phyloP scores from a whole-genome alignment of 148 eudicot species.

The Persicaria tinctoria region DNA sequence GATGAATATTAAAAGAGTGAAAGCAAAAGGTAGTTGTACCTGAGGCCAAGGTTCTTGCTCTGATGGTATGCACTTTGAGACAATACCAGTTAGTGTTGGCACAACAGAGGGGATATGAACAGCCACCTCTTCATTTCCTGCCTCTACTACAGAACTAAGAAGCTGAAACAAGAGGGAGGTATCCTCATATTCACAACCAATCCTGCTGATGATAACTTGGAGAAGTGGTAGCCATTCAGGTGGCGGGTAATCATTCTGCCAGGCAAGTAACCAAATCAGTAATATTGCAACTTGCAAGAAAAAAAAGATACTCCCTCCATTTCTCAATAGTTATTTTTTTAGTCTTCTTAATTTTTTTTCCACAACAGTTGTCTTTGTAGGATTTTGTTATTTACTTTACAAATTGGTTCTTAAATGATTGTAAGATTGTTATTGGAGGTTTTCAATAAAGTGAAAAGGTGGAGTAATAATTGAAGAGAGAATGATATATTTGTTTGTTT shows the following conservation, averaged over 20 bases:
- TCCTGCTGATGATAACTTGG: slow-evolving; percentile 50
- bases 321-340: too few relatives aligned
- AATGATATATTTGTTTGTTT: too few relatives aligned
- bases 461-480: too few relatives aligned
- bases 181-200: slow-evolving; percentile 52
- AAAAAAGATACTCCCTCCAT: background rate
- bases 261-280: background rate
- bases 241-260: slow-evolving; percentile 65
- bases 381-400: too few relatives aligned
- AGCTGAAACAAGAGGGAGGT: slow-evolving; percentile 53
- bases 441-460: too few relatives aligned
- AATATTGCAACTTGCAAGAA: background rate
- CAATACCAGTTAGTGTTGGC: slow-evolving; percentile 32
- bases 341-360: too few relatives aligned
- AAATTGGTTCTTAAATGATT: too few relatives aligned
- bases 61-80: slow-evolving; percentile 45
- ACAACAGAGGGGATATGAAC: slow-evolving; percentile 50
- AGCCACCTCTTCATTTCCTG: slow-evolving; percentile 47
- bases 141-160: slow-evolving; percentile 66
- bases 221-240: slow-evolving; percentile 75
- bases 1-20: background rate
- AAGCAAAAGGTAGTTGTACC: slow-evolving; percentile 24
- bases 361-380: too few relatives aligned
- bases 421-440: too few relatives aligned
- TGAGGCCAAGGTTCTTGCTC: slow-evolving; percentile 63